phyloP scores from a whole-genome alignment of 176 grass and related monocot genomes.

The Oryza coarctata region DNA sequence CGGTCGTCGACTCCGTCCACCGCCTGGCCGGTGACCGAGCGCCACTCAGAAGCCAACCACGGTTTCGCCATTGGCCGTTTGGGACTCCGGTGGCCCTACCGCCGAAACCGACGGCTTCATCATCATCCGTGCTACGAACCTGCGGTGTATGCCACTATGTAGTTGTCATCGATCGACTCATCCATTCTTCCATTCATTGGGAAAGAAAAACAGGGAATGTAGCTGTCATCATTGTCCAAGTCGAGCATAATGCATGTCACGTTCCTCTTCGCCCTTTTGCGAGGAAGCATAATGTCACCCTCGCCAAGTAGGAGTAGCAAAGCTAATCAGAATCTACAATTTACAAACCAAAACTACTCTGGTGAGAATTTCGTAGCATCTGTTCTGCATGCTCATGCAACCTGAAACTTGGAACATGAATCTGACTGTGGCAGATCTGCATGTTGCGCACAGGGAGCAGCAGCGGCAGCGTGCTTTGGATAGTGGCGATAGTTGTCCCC shows the following conservation, averaged over 20 bases:
- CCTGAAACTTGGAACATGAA: neutral
- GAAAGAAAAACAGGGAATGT: no score
- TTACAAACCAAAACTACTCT: no score
- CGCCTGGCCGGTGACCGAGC: neutral
- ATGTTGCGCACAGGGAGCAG: neutral
- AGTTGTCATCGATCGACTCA: no score
- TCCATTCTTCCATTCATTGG: no score
- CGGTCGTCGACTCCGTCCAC: neutral
- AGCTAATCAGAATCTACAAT: no score
- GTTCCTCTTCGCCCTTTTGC: no score
- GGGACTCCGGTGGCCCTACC: neutral
- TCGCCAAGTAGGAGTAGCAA: no score
- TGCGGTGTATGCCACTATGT: neutral
- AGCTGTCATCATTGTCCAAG: no score
- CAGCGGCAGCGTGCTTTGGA: slow-evolving; percentile 6
- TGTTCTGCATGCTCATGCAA: neutral
- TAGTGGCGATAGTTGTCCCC: slow-evolving; percentile 25
- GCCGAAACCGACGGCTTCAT: neutral
- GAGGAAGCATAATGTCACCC: no score
- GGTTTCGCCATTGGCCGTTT: neutral
- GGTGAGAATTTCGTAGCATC: no score
- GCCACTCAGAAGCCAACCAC: neutral
- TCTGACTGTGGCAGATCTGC: neutral
- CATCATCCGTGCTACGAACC: neutral
- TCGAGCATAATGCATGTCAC: no score